Evolutionary conservation across 164 flowering plant species (phyloP).

Genomic region (Tetrastigma voinierianum): DNA sequence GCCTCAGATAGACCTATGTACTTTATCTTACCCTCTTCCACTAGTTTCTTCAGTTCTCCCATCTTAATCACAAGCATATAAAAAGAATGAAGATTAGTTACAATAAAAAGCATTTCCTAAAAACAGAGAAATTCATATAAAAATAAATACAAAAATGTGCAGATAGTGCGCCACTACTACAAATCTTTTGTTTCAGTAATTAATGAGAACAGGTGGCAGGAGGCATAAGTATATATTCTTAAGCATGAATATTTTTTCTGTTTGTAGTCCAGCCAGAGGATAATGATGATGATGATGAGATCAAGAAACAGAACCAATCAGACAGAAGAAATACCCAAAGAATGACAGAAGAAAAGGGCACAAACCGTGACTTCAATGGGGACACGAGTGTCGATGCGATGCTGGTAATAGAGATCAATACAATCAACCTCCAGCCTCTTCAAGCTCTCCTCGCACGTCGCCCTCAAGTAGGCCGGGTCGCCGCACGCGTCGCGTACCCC

Average conservation of each 20-base stretch:
- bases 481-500: conserved; percentile 11
- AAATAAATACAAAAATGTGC: too few relatives aligned
- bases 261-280: too few relatives aligned
- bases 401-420: conserved; percentile 22
- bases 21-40: conserved; percentile 58
- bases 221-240: too few relatives aligned
- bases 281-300: too few relatives aligned
- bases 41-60: conserved; percentile 54
- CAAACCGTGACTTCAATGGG: conserved; percentile 25
- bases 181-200: too few relatives aligned
- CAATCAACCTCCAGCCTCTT: conserved; percentile 21
- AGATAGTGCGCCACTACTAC: too few relatives aligned
- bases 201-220: too few relatives aligned
- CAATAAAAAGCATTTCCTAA: too few relatives aligned
- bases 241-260: too few relatives aligned
- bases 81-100: too few relatives aligned
- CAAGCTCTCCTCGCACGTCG: conserved; percentile 19
- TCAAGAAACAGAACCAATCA: too few relatives aligned
- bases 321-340: not conserved
- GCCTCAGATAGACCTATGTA: conserved; percentile 63
- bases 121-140: too few relatives aligned
- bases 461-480: conserved; percentile 21
- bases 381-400: conserved; percentile 17
- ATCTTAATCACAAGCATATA: conserved; percentile 18
- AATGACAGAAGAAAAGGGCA: not conserved